Percentiles rank a stretch among this genome's conserved stretches.
phyloP scores from a whole-genome alignment of 140 eudicot species.

The Senecio squalidus region DNA sequence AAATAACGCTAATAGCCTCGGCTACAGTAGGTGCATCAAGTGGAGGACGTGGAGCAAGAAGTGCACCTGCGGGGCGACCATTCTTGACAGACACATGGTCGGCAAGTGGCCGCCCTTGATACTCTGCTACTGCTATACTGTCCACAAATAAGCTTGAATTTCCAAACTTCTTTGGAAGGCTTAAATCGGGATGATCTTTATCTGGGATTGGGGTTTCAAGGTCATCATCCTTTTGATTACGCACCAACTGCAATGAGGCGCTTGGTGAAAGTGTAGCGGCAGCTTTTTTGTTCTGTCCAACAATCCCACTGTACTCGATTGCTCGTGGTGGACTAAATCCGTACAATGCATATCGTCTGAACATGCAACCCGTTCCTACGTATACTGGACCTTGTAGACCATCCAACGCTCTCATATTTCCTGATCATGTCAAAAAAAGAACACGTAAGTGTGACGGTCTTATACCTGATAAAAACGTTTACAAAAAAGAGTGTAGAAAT shows the following conservation, averaged over 20 bases:
- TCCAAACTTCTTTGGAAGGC: slow-evolving; percentile 71
- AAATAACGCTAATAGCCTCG: slow-evolving; percentile 86
- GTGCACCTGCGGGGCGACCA: slow-evolving; percentile 91
- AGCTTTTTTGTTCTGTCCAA: slow-evolving; percentile 56
- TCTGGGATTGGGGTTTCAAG: slow-evolving; percentile 34
- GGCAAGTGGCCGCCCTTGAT: slow-evolving; percentile 92
- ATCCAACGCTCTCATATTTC: slow-evolving; percentile 93
- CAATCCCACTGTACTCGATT: slow-evolving; percentile 50
- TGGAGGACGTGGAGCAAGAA: slow-evolving; percentile 64
- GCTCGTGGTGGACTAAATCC: slow-evolving; percentile 90
- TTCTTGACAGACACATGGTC: slow-evolving; percentile 75
- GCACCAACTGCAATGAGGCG: slow-evolving; percentile 24
- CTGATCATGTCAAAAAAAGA: slow-evolving; percentile 20
- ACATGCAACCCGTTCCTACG: slow-evolving; percentile 97
- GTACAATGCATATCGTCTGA: slow-evolving; percentile 77
- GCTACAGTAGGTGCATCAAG: slow-evolving; percentile 91
- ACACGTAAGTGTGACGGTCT: too few relatives aligned
- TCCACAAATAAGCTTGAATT: slow-evolving; percentile 74
- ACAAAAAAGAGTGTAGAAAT: neutral
- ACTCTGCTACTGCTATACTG: slow-evolving; percentile 78
- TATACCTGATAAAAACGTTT: neutral
- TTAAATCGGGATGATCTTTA: slow-evolving; percentile 62
- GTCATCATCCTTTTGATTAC: slow-evolving; percentile 39
- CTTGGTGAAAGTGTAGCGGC: slow-evolving; percentile 36
- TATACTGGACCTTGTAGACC: slow-evolving; percentile 97